Evolutionary conservation across 129 eudicot genomes (phyloP).

Genomic region (Oenanthe sinensis): DNA sequence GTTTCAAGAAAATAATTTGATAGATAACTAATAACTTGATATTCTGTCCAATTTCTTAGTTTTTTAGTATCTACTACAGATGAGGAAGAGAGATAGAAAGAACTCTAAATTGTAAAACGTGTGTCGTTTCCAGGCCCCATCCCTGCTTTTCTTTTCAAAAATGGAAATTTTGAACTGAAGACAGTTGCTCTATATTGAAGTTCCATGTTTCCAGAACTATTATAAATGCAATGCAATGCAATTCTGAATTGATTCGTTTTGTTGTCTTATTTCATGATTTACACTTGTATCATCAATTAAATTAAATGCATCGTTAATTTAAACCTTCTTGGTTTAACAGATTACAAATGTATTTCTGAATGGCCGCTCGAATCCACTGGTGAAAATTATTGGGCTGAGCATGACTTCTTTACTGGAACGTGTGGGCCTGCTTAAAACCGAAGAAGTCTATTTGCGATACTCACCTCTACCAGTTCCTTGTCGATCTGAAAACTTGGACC

Average conservation of each 20-base stretch:
- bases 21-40: too few species aligned
- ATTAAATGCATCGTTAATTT: not conserved
- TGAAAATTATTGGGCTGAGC: slow-evolving; percentile 31
- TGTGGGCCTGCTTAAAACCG: slow-evolving; percentile 19
- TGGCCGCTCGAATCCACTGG: slow-evolving; percentile 30
- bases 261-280: not conserved
- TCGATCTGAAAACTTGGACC: not conserved
- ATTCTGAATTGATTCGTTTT: not conserved
- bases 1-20: too few species aligned
- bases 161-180: not conserved
- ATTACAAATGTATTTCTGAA: slow-evolving; percentile 27
- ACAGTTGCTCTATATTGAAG: not conserved
- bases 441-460: slow-evolving; percentile 23
- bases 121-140: not conserved
- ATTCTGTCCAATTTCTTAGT: not conserved
- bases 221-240: not conserved
- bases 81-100: not conserved
- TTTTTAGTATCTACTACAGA: not conserved
- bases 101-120: not conserved
- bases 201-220: not conserved
- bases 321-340: slow-evolving; percentile 16
- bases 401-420: slow-evolving; percentile 24
- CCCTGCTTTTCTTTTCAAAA: not conserved
- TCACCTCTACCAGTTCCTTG: slow-evolving; percentile 20
- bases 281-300: not conserved